Percentiles rank a stretch among this genome's conserved stretches.
Evolutionary conservation across 1,284 basidiomycete species (phyloP).

Genomic region (Ceratobasidium sp.): DNA sequence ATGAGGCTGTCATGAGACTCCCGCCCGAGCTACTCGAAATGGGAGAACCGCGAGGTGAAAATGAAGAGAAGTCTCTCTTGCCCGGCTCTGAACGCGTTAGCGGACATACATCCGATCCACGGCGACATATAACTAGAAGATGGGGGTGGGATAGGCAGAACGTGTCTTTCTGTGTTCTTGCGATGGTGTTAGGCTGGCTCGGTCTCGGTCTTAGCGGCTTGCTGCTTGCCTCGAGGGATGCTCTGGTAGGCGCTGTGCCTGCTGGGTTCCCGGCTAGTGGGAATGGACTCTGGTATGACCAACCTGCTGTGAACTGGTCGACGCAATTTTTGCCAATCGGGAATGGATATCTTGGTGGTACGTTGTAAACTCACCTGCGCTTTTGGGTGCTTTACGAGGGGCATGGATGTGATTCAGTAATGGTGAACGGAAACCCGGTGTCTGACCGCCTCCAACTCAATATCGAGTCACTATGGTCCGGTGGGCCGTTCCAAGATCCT

Average conservation of each 20-base stretch:
- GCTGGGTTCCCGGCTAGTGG: constrained; percentile 68
- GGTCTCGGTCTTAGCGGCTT: neutral
- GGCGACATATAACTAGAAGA: neutral
- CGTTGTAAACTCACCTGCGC: constrained; percentile 42
- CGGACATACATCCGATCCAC: too few species aligned
- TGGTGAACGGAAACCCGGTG: constrained; percentile 65
- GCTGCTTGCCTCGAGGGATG: too few species aligned
- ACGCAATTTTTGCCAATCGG: constrained; percentile 70
- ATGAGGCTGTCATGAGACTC: too few species aligned
- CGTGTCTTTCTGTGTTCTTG: neutral
- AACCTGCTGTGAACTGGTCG: constrained; percentile 60
- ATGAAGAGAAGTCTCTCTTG: too few species aligned
- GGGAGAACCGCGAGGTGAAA: too few species aligned
- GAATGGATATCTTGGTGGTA: constrained; percentile 75
- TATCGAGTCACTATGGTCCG: constrained; percentile 76
- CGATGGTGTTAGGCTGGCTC: neutral
- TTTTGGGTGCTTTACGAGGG: constrained; percentile 3
- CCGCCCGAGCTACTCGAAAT: too few species aligned
- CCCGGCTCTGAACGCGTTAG: too few species aligned
- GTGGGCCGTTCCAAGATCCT: constrained; percentile 69
- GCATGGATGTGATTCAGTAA: constrained; percentile 55
- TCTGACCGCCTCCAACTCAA: constrained; percentile 71
- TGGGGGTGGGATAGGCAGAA: neutral
- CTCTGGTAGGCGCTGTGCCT: constrained; percentile 54
- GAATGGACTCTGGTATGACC: constrained; percentile 72